Evolutionary conservation across 2,329 filamentous ascomycete genomes (phyloP).

Genomic region (Graphilbum ipis-grandicollis): DNA sequence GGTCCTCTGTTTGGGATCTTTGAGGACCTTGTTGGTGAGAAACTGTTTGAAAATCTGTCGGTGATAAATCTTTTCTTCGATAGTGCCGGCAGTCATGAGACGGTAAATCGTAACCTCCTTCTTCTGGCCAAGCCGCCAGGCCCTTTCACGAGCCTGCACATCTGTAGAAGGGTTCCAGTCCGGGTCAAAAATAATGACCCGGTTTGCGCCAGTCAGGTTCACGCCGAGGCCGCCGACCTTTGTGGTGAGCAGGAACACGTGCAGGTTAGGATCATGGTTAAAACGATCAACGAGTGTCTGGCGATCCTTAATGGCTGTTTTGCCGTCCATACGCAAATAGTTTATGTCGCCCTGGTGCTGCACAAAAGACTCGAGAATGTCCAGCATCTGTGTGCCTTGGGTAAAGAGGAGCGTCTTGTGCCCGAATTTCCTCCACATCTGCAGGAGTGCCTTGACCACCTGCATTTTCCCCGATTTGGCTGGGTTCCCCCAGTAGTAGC

Average conservation of each 20-base stretch:
- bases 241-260: conserved; percentile 87
- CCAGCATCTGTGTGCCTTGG: conserved; percentile 86
- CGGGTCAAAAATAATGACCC: conserved; percentile 95
- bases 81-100: conserved; percentile 94
- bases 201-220: conserved; percentile 84
- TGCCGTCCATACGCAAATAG: conserved; percentile 84
- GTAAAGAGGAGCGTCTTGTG: conserved; percentile 90
- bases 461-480: conserved; percentile 89
- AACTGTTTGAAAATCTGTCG: conserved; percentile 98
- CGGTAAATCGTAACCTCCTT: conserved; percentile 91
- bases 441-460: conserved; percentile 72
- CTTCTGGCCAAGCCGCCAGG: conserved; percentile 91
- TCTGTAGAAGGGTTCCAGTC: conserved; percentile 99
- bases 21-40: conserved; percentile 86
- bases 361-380: conserved; percentile 78
- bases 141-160: conserved; percentile 82
- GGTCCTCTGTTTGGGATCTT: conserved; percentile 82
- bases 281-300: conserved; percentile 85
- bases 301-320: conserved; percentile 73
- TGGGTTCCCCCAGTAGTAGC: conserved; percentile 61
- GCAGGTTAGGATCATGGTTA: conserved; percentile 61
- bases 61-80: conserved; percentile 98
- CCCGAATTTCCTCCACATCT: conserved; percentile 75
- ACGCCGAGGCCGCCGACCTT: conserved; percentile 89
- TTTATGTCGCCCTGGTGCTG: conserved; percentile 47